Conservation (phyloP, 345 rosid genomes). For the Turnera subulata region DNA sequence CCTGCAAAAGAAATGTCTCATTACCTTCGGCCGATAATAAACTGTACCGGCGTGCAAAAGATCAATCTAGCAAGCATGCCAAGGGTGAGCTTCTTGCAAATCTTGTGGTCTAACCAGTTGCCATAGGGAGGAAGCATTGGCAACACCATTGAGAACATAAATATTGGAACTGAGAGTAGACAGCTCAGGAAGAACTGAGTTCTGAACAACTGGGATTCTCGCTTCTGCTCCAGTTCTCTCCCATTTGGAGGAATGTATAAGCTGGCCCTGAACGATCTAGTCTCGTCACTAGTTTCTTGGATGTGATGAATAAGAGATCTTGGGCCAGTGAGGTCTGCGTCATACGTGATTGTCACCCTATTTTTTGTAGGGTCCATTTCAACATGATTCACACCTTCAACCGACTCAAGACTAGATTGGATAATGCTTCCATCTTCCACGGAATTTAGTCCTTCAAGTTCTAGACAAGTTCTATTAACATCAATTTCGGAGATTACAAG, state of each 20-base stretch:
- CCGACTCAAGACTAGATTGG: slow-evolving; percentile 42
- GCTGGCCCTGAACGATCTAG: no score
- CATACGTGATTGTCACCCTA: slow-evolving; percentile 46
- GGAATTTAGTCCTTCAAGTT: slow-evolving; percentile 46
- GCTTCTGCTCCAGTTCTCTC: slow-evolving; percentile 50
- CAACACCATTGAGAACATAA: slow-evolving; percentile 63
- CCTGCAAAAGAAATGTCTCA: no score
- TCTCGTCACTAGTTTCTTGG: no score
- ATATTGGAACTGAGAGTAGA: slow-evolving; percentile 57
- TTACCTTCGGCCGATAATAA: slow-evolving; percentile 62
- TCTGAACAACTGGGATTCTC: slow-evolving; percentile 48
- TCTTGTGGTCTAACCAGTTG: slow-evolving; percentile 49
- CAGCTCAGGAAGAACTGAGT: slow-evolving; percentile 55
- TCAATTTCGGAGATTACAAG: slow-evolving; percentile 54
- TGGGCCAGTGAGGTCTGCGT: slow-evolving; percentile 61
- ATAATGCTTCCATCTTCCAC: slow-evolving; percentile 35
- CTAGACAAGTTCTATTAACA: slow-evolving; percentile 51
- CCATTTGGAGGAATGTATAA: slow-evolving; percentile 45
- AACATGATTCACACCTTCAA: slow-evolving; percentile 49
- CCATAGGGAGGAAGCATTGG: slow-evolving; percentile 69
- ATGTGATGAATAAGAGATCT: slow-evolving; percentile 51
- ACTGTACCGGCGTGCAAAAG: slow-evolving; percentile 72
- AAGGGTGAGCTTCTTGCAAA: slow-evolving; percentile 45
- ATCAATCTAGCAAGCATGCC: slow-evolving; percentile 69
- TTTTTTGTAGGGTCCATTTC: slow-evolving; percentile 47